phyloP scores from a whole-genome alignment of 2,329 filamentous ascomycete genomes.

The Furcasterigmium furcatum region DNA sequence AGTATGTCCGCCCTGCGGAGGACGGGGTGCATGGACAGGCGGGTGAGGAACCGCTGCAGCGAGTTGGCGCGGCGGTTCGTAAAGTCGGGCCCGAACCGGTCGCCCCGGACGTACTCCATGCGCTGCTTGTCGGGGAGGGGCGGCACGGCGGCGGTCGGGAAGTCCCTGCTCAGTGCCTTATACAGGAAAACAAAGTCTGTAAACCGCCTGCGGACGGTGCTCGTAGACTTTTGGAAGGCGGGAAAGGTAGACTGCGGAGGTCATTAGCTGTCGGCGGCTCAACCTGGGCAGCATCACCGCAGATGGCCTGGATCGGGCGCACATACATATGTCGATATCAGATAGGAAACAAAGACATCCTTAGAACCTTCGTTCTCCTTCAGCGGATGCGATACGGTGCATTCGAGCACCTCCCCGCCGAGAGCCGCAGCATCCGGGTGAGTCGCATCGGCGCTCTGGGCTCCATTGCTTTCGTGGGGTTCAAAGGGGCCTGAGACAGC shows the following conservation, averaged over 20 bases:
- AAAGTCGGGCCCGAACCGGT: conserved; percentile 92
- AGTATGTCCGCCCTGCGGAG: conserved; percentile 80
- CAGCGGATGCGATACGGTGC: conserved; percentile 75
- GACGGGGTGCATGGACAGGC: conserved; percentile 83
- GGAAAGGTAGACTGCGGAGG: conserved; percentile 79
- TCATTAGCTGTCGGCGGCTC: not conserved
- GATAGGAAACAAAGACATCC: conserved; percentile 93
- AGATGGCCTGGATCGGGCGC: not conserved
- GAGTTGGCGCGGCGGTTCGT: conserved; percentile 85
- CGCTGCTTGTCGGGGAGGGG: conserved; percentile 97
- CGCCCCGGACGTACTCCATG: conserved; percentile 96
- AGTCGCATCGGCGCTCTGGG: conserved; percentile 26
- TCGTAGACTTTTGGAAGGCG: conserved; percentile 80
- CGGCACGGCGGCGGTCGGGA: conserved; percentile 86
- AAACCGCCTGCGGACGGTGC: conserved; percentile 83
- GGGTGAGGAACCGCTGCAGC: conserved; percentile 84
- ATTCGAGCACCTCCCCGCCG: conserved; percentile 75
- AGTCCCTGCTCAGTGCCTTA: conserved; percentile 84
- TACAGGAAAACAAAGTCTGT: conserved; percentile 98
- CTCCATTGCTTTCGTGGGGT: conserved; percentile 19
- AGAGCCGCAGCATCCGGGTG: conserved; percentile 51
- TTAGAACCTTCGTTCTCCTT: conserved; percentile 98
- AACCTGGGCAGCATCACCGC: not conserved
- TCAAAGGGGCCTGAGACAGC: conserved; percentile 5
- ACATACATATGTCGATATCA: conserved; percentile 81